Evolutionary conservation across 1,139 yeast genomes (phyloP).

Genomic region (Geotrichum cucujoidarum): DNA sequence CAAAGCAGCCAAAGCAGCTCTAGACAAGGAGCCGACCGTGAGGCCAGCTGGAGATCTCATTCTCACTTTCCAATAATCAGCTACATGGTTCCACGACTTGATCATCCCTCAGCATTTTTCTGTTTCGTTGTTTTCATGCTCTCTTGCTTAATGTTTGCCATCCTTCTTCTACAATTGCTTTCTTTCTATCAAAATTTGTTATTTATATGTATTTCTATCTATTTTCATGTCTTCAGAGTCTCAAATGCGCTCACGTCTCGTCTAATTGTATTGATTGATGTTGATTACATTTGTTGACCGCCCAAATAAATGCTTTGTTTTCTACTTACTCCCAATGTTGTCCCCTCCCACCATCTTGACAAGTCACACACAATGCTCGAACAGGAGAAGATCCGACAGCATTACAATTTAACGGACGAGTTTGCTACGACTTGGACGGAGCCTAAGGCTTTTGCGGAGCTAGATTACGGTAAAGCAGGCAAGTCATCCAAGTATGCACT

Average conservation of each 20-base stretch:
- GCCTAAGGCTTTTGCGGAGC: constrained; percentile 13
- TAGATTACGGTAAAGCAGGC: constrained; percentile 15
- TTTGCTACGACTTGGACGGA: constrained; percentile 32
- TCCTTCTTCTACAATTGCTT: too few relatives aligned
- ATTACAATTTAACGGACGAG: constrained; percentile 32
- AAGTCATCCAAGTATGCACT: constrained; percentile 25
- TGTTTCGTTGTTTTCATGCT: background rate
- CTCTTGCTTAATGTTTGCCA: background rate
- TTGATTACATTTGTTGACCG: too few relatives aligned
- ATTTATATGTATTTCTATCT: background rate
- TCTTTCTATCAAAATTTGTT: background rate
- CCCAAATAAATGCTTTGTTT: too few relatives aligned
- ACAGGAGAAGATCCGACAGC: constrained; percentile 17
- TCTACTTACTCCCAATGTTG: too few relatives aligned
- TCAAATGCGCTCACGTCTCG: too few relatives aligned
- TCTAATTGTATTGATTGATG: too few relatives aligned
- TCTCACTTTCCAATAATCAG: constrained; percentile 21
- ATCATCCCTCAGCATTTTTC: background rate
- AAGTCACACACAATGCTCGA: constrained; percentile 12
- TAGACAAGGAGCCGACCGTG: constrained; percentile 25
- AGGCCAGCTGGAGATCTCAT: constrained; percentile 25
- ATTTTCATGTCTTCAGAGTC: too few relatives aligned
- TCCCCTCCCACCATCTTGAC: background rate
- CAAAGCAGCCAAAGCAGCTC: constrained; percentile 24
- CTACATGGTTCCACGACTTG: background rate